phyloP scores from a whole-genome alignment of 2,329 filamentous ascomycete genomes.

The Hypoxylon sp. region DNA sequence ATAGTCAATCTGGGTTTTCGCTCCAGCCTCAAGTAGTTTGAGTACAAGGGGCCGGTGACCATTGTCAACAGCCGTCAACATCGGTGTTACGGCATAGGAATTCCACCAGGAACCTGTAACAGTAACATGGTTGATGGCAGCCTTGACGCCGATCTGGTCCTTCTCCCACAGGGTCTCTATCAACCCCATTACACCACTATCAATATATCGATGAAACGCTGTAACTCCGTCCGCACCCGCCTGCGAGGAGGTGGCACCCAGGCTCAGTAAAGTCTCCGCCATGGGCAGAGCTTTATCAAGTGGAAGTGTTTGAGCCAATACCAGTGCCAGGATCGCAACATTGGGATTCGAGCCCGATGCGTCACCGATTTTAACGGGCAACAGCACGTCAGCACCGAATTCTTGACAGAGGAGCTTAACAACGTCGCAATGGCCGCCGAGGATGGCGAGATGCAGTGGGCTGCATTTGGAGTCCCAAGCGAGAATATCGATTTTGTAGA shows the following conservation, averaged over 20 bases:
- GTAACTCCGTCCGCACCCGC: slow-evolving; percentile 76
- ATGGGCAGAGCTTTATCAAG: slow-evolving; percentile 75
- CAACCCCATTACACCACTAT: slow-evolving; percentile 63
- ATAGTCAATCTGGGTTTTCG: slow-evolving; percentile 71
- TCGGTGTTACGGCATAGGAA: slow-evolving; percentile 60
- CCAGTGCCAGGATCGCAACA: slow-evolving; percentile 77
- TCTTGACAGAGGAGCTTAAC: slow-evolving; percentile 78
- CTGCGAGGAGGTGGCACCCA: slow-evolving; percentile 81
- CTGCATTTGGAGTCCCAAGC: slow-evolving; percentile 84
- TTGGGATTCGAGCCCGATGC: slow-evolving; percentile 63
- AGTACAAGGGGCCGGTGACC: slow-evolving; percentile 68
- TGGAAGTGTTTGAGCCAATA: slow-evolving; percentile 76
- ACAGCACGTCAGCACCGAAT: slow-evolving; percentile 82
- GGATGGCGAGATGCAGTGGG: slow-evolving; percentile 83
- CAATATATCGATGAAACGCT: slow-evolving; percentile 75
- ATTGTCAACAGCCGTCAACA: slow-evolving; percentile 71
- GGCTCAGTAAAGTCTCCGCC: slow-evolving; percentile 73
- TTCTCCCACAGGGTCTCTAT: slow-evolving; percentile 66
- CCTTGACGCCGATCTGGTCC: slow-evolving; percentile 72
- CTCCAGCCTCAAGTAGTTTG: slow-evolving; percentile 75
- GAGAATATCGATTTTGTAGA: slow-evolving; percentile 83
- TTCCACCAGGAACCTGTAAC: slow-evolving; percentile 57
- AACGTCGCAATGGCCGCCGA: slow-evolving; percentile 77
- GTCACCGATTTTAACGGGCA: slow-evolving; percentile 78
- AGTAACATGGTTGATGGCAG: slow-evolving; percentile 76